A percentile compares a stretch with the other conserved stretches of the same genome.
Evolutionary conservation across 2,329 filamentous ascomycete species (phyloP).

Genomic region (Fusarium pseudonygamai): DNA sequence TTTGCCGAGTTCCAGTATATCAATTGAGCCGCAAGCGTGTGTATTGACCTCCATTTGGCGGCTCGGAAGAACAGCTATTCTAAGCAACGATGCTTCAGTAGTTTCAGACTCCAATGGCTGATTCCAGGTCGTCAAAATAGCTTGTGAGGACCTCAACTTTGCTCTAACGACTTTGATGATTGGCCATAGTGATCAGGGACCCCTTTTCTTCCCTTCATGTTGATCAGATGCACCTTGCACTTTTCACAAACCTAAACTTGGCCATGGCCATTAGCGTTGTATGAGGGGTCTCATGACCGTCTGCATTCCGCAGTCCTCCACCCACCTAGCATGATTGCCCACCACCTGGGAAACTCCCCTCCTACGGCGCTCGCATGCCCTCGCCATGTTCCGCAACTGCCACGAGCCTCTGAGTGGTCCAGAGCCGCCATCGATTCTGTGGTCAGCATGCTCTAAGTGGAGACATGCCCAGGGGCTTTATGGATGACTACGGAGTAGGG

Average conservation of each 20-base stretch:
- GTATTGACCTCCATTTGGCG: constrained; percentile 10
- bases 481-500: background rate
- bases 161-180: constrained; percentile 21
- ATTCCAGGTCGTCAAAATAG: constrained; percentile 16
- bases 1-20: background rate
- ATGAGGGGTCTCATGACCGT: constrained; percentile 45
- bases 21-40: constrained; percentile 17
- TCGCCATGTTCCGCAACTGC: constrained; percentile 28
- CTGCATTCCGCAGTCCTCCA: constrained; percentile 41
- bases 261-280: constrained; percentile 43
- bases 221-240: constrained; percentile 41
- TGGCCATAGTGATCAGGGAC: constrained; percentile 28
- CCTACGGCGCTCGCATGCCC: constrained; percentile 9
- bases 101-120: constrained; percentile 21
- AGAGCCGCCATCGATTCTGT: constrained; percentile 25
- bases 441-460: constrained; percentile 28
- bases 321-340: constrained; percentile 35
- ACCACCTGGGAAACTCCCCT: constrained; percentile 34
- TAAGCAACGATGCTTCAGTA: background rate
- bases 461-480: constrained; percentile 25
- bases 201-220: constrained; percentile 32
- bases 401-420: constrained; percentile 25
- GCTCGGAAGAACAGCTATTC: background rate
- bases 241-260: constrained; percentile 45
- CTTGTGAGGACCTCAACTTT: constrained; percentile 11